Percentiles rank a stretch among this genome's conserved stretches.
These are phyloP conservation scores for Neurospora cerealis DNA, from an alignment of 495 filamentous ascomycete species.

Conservation along the genomic window DNA sequence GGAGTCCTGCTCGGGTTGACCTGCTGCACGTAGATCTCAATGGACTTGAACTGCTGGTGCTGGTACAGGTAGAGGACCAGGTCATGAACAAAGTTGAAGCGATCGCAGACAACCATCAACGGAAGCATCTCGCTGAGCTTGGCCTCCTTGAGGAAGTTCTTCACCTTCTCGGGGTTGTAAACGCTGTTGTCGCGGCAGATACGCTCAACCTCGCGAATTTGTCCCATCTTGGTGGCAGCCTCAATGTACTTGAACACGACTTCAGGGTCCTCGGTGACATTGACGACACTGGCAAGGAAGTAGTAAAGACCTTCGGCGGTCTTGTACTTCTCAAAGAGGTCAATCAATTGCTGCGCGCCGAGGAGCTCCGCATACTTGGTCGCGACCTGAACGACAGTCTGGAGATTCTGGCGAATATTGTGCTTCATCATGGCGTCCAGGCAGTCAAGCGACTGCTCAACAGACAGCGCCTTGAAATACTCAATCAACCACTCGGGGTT, in stretches of 20 bases:
- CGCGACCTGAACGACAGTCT: constrained; percentile 85
- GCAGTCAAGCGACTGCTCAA: constrained; percentile 90
- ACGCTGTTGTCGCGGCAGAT: constrained; percentile 89
- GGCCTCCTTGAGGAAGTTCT: constrained; percentile 99
- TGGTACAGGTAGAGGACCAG: constrained; percentile 96
- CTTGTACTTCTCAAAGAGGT: constrained; percentile 93
- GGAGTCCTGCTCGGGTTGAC: constrained; percentile 93
- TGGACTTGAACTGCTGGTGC: constrained; percentile 99
- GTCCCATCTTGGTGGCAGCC: constrained; percentile 83
- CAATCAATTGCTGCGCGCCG: constrained; percentile 80
- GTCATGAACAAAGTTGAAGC: constrained; percentile 97
- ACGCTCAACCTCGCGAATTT: constrained; percentile 91
- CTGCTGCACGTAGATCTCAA: constrained; percentile 98
- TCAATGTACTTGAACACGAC: constrained; percentile 99
- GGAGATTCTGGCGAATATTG: constrained; percentile 95
- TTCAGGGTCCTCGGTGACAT: constrained; percentile 87
- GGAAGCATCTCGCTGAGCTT: constrained; percentile 86
- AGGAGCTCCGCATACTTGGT: constrained; percentile 97
- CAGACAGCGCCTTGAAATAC: constrained; percentile 87
- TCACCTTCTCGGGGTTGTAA: constrained; percentile 95
- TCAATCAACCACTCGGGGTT: constrained; percentile 80
- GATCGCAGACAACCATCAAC: constrained; percentile 96
- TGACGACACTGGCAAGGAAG: constrained; percentile 96
- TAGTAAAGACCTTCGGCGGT: constrained; percentile 95
- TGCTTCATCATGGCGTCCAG: constrained; percentile 89